phyloP scores from a whole-genome alignment of 2,329 filamentous ascomycete species.

The Claviceps capensis region DNA sequence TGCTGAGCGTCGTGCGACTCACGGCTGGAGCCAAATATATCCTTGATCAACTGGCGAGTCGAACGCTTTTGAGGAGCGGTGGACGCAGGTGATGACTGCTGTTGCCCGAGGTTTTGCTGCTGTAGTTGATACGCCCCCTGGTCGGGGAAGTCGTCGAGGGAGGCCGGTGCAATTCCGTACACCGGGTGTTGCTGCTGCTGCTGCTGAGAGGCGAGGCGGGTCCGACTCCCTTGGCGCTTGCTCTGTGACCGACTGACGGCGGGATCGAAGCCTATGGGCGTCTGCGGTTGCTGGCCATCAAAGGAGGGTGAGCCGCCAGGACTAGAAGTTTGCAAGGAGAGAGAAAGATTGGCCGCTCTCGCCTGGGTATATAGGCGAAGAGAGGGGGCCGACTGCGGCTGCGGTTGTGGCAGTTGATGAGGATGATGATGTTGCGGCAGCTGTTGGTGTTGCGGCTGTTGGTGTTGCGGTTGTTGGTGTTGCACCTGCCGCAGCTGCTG shows the following conservation, averaged over 20 bases:
- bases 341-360: constrained; percentile 15
- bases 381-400: constrained; percentile 14
- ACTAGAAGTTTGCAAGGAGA: constrained; percentile 18
- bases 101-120: constrained; percentile 19
- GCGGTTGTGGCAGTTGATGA: constrained; percentile 13
- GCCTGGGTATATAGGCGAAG: constrained; percentile 19
- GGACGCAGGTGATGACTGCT: constrained; percentile 10
- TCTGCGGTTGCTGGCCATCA: constrained; percentile 21
- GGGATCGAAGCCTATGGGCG: constrained; percentile 27
- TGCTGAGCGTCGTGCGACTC: constrained; percentile 10
- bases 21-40: constrained; percentile 31
- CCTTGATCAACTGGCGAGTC: constrained; percentile 40
- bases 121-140: constrained; percentile 14
- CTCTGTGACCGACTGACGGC: constrained; percentile 36
- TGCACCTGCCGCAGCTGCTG: constrained; percentile 12
- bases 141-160: constrained; percentile 13
- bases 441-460: constrained; percentile 8
- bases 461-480: constrained; percentile 12
- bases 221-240: constrained; percentile 32
- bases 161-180: constrained; percentile 16
- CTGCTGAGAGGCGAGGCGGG: constrained; percentile 13
- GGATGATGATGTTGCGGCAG: constrained; percentile 11
- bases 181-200: constrained; percentile 15
- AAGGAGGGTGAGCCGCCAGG: constrained; percentile 13
- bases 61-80: constrained; percentile 31